phyloP scores from a whole-genome alignment of 805 yeast species.

The Myxozyma mucilagina region DNA sequence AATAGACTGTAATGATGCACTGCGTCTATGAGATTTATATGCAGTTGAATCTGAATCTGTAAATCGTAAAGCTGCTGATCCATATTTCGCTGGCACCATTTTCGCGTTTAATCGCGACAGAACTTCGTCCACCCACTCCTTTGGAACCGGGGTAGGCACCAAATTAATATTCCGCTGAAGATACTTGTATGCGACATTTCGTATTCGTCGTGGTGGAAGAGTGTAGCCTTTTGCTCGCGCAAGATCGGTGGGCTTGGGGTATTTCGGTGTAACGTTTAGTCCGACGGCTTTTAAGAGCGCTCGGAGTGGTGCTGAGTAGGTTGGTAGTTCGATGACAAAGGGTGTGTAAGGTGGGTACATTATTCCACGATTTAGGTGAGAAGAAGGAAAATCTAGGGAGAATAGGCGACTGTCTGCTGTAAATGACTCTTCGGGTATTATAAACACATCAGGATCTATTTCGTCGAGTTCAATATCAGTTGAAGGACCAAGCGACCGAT shows the following conservation, averaged over 20 bases:
- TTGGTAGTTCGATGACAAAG: background rate
- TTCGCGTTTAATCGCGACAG: background rate
- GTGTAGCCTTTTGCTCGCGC: background rate
- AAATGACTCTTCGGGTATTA: background rate
- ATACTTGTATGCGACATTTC: conserved; percentile 8
- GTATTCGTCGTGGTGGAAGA: conserved; percentile 3
- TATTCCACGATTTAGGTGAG: background rate
- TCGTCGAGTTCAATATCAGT: background rate
- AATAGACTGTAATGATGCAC: too few species aligned
- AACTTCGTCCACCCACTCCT: conserved; percentile 4
- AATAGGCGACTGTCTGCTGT: background rate
- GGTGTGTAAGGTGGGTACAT: background rate
- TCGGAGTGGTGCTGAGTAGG: conserved; percentile 12
- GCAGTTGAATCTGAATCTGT: background rate
- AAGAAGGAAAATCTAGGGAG: background rate
- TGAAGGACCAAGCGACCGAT: background rate
- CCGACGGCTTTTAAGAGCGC: background rate
- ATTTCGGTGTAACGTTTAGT: background rate
- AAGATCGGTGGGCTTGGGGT: background rate
- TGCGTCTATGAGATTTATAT: background rate
- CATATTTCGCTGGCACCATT: background rate
- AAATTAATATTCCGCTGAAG: background rate
- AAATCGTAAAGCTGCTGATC: background rate
- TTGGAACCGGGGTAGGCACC: conserved; percentile 3
- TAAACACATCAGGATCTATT: background rate